A percentile compares a stretch with the other conserved stretches of the same genome.
Evolutionary conservation across 2,329 filamentous ascomycete species (phyloP).

Genomic region (Aspergillus ochraceus): DNA sequence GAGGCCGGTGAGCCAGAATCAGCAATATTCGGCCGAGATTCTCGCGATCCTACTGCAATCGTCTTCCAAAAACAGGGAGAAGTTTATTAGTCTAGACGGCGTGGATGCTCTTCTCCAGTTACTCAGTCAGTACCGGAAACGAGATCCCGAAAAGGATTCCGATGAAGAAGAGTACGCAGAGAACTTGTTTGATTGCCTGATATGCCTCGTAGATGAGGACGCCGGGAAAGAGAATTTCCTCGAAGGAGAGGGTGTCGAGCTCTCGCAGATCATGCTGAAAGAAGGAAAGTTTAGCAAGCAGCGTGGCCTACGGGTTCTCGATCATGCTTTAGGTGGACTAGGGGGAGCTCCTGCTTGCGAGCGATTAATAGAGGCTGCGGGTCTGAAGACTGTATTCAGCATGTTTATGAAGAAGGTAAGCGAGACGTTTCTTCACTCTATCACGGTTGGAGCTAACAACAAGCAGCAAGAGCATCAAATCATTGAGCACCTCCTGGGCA

Average conservation of each 20-base stretch:
- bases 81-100: slow-evolving; percentile 66
- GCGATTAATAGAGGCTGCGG: slow-evolving; percentile 76
- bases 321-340: slow-evolving; percentile 71
- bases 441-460: slow-evolving; percentile 15
- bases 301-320: slow-evolving; percentile 75
- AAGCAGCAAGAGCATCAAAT: slow-evolving; percentile 61
- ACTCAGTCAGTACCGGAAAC: slow-evolving; percentile 78
- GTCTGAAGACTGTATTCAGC: slow-evolving; percentile 80
- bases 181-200: slow-evolving; percentile 85
- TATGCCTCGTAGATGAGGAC: slow-evolving; percentile 73
- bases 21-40: slow-evolving; percentile 91
- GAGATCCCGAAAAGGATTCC: slow-evolving; percentile 79
- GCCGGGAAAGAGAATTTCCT: slow-evolving; percentile 78
- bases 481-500: slow-evolving; percentile 77
- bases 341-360: slow-evolving; percentile 66
- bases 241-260: slow-evolving; percentile 87
- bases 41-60: slow-evolving; percentile 84
- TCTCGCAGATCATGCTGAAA: slow-evolving; percentile 87
- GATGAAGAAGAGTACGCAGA: slow-evolving; percentile 95
- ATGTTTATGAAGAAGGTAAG: slow-evolving; percentile 76
- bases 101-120: slow-evolving; percentile 80
- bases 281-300: slow-evolving; percentile 82
- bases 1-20: slow-evolving; percentile 75
- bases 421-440: neutral
- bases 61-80: slow-evolving; percentile 63